phyloP scores from a whole-genome alignment of 2,329 filamentous ascomycete genomes.

The Microdochium nivale region DNA sequence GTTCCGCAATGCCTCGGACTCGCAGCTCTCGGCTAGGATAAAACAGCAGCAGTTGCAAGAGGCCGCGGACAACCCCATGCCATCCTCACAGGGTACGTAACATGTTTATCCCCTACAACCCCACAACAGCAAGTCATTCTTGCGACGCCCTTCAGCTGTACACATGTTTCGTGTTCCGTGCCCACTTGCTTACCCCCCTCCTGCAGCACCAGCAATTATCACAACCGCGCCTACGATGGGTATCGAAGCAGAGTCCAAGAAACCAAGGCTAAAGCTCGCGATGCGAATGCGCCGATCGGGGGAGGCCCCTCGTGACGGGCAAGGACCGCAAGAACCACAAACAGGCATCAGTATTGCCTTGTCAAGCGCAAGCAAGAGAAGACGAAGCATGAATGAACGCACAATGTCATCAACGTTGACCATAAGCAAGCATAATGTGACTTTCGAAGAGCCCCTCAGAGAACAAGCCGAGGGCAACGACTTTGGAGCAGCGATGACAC shows the following conservation, averaged over 20 bases:
- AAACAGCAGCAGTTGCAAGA: conserved; percentile 50
- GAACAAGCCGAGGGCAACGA: conserved; percentile 56
- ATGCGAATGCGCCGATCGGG: conserved; percentile 43
- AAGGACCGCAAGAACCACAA: neutral
- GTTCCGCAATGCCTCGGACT: conserved; percentile 88
- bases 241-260: conserved; percentile 42
- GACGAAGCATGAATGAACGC: conserved; percentile 26
- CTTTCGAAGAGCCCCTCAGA: conserved; percentile 48
- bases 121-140: too few relatives aligned
- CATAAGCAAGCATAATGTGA: conserved; percentile 36
- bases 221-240: conserved; percentile 81
- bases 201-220: conserved; percentile 65
- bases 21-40: conserved; percentile 70
- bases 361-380: conserved; percentile 28
- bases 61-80: conserved; percentile 44
- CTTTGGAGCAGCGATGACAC: conserved; percentile 49
- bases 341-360: neutral
- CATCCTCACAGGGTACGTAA: conserved; percentile 44
- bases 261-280: conserved; percentile 46
- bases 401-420: conserved; percentile 23
- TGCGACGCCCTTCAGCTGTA: too few relatives aligned
- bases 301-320: conserved; percentile 32
- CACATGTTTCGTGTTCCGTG: neutral
- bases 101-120: conserved; percentile 6
- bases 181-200: conserved; percentile 11